Percentiles rank a stretch among this genome's conserved stretches.
These are phyloP conservation scores for Rhodamnia rubescens DNA, from an alignment of 345 rosid species.

Conservation along the genomic window DNA sequence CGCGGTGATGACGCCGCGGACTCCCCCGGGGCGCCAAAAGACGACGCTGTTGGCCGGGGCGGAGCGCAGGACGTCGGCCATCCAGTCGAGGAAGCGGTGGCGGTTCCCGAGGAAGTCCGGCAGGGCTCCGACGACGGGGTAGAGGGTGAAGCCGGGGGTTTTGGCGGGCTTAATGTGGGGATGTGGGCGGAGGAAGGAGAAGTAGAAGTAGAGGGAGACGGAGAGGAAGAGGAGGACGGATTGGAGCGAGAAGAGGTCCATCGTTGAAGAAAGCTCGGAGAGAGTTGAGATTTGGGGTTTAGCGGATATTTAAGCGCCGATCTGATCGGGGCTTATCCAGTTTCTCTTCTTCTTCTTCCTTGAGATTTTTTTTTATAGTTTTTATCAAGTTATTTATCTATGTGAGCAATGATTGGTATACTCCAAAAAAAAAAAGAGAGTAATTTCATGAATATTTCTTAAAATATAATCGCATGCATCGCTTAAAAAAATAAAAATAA, in stretches of 20 bases:
- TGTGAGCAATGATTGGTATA: no score
- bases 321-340: background rate
- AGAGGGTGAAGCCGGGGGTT: conserved; percentile 17
- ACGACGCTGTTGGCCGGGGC: conserved; percentile 16
- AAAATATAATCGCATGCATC: no score
- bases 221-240: conserved; percentile 2
- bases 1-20: conserved; percentile 24
- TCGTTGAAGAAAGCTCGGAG: background rate
- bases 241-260: conserved; percentile 18
- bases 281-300: background rate
- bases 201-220: conserved; percentile 1
- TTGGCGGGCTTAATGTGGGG: background rate
- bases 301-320: background rate
- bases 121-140: conserved; percentile 22
- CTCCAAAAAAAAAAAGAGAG: no score
- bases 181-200: background rate
- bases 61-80: conserved; percentile 9
- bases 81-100: conserved; percentile 33
- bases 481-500: no score
- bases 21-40: conserved; percentile 11
- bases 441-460: no score
- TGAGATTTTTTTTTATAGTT: no score
- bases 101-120: conserved; percentile 29
- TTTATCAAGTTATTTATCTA: no score
- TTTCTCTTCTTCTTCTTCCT: background rate